Base-by-base conservation (phyloP, 495 filamentous ascomycete genomes). In the Neurospora sp. region DNA sequence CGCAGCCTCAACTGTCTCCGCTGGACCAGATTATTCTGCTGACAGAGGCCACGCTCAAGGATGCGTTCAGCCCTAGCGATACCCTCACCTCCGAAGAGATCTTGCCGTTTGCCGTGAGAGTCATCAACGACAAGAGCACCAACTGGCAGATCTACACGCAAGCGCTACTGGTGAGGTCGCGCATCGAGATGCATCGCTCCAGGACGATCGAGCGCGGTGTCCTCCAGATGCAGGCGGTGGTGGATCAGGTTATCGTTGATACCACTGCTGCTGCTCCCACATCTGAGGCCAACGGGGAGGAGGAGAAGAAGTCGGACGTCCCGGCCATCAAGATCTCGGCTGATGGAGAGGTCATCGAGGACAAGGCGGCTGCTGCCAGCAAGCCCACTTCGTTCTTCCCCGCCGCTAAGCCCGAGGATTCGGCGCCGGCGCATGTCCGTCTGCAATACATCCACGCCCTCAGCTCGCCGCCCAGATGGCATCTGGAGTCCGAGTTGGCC, bases 141-240 rank as follows among this genome's bases (percentile, higher is more conserved):
- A 98, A 98, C 81, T 99, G 96, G 96, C 96, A 98, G 81, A 91
- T 97, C 27, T 98, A 99, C 79, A 98, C 96, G 0, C 93, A 98
- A 78, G 96, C 93, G 2, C 83, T 99, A 6, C 84, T 98, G 3
- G 90, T 97, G 6, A 88, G 96, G 60, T 95, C 93, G 78, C 87
- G 96, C 4, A 93, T 98, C 73, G 96, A 99, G 81, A 89, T 93
- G 0, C 93, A 94, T 79, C 88, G 87, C 73, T 92, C 93, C 39
- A 86, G 96, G 62, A 98, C 96, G 0, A 86, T 94, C 7, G 96
- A 99, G 79, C 85, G 96, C 73, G 90, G 94, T 9, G 90, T 99
- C 3, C 84, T 99, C 6, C 96, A 99, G 82, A 89, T 99, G 78
- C 96, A 99, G 83, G 95, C 94, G 3, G 87, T 99, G 14, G 95